Base-by-base conservation (phyloP, 2,329 filamentous ascomycete species). In the Hypomyces rosellus region DNA sequence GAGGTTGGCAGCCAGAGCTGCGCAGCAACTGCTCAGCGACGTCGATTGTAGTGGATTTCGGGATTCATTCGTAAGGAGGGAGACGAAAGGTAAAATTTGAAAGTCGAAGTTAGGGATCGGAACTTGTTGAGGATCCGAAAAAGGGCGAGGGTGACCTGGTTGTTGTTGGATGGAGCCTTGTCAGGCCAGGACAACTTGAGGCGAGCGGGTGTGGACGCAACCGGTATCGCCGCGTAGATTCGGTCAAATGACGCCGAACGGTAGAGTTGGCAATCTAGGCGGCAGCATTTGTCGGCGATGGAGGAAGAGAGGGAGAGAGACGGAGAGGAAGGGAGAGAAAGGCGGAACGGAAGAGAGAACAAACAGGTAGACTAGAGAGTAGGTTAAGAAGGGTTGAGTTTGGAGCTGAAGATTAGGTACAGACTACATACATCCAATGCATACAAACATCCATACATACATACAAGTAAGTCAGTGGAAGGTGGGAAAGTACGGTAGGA, bases 1-100 rank as follows among this genome's bases (percentile, higher is more conserved):
- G 53, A 56, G 58, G 59, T 58, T 60, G 58, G 67, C 60, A 61
- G 63, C 62, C 60, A 55, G 59, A 58, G 66, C 61, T 63, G 65
- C 62, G 64, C 64, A 39, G 60, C 64, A 63, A 61, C 61, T 61
- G 64, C 60, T 68, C 57, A 62, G 54, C 54, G 57, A 58, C 50
- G 52, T 58, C 54, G 57, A 55, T 55, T 54, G 57, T 59, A 59
- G 61, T 57, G 56, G 55, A 36, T 45, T 45, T 46, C 50, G 51
- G 42, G 30, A 43, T 52, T 53, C 60, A 64, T 65, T 56, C 62
- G 63, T 18, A 34, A 13, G 20, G 37, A 15, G 37, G 14, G 50
- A 16, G 41, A 34, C 46, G 34, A 49, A 37, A 5, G 16, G 16
- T 20, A 13, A 16, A 12, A 30, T 30, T 30, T 30, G 25, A 11